Evolutionary conservation across 768 basidiomycete species (phyloP), one percentile per base, ranked within the genome.

Genomic region (Panellus pusillus): DNA sequence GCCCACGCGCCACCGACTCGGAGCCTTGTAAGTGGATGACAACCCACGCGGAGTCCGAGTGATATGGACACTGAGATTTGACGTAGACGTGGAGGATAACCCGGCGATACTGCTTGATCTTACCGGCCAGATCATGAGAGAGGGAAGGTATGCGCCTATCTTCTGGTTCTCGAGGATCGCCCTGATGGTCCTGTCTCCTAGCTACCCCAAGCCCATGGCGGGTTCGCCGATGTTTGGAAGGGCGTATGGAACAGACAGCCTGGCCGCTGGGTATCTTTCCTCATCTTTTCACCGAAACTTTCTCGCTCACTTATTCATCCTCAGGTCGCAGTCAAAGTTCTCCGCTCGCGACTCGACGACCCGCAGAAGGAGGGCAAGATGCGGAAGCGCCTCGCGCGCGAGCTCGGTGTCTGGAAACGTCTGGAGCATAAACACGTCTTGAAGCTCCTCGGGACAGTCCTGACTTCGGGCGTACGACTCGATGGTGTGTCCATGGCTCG

Each of bases 151-250:
- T 53, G 35, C 9, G 42, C 27, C 36, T 36, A 37, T 32, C 46
- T 32, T 19, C 37, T 8, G 20, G 14, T 37, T n/a, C 24, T n/a
- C 19, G 15, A 5, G 19, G 29, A 24, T 32, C 49, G 11, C 38
- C 4, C 28, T 47, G 54, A 63, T 45, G 5, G 40, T 41, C 57
- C 27, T 46, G 56, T 27, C 53, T 49, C 12, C 28, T 50, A 47
- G 52, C 55, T 69, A 70, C 49, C 62, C 76, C 66, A 69, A 42
- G 73, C 74, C 0, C 72, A 72, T 55, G 77, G 77, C 8, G 77
- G 75, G 11, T 77, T 74, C 57, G 70, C 73, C 13, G 77, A 78
- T 60, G 69, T 77, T 15, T 78, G 72, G 72, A 71, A 64, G 46
- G 73, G 71, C 2, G 60, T 63, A 6, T 75, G 72, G 74, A 63